phyloP scores from a whole-genome alignment of 805 yeast species.

The Monosporozyma aerobia region DNA sequence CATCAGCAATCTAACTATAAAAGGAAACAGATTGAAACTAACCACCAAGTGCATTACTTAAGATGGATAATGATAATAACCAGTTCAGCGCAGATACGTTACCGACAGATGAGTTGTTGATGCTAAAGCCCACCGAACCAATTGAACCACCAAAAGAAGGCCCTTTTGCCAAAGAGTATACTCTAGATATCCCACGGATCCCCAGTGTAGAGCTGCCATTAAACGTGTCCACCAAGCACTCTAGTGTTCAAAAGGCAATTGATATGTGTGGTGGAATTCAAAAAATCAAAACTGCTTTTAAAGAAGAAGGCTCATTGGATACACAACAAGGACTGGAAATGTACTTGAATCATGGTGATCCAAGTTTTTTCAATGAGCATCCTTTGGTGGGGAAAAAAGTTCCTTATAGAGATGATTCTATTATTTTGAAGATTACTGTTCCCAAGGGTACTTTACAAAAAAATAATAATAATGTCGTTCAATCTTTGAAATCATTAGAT shows the following conservation, averaged over 20 bases:
- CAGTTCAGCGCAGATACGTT: not conserved
- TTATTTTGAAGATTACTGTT: constrained; percentile 48
- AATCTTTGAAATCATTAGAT: constrained; percentile 32
- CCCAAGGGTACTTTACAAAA: constrained; percentile 45
- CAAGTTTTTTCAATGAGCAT: constrained; percentile 39
- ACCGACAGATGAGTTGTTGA: not conserved
- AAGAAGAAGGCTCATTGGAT: constrained; percentile 20
- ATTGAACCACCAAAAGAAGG: constrained; percentile 2
- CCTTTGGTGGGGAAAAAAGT: constrained; percentile 47
- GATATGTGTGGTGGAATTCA: constrained; percentile 58
- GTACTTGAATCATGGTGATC: constrained; percentile 30
- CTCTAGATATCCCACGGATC: constrained; percentile 65
- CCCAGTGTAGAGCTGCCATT: constrained; percentile 75
- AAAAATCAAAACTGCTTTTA: constrained; percentile 28
- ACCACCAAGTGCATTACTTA: not conserved
- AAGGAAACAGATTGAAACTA: too few relatives aligned
- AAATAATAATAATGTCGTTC: constrained; percentile 35
- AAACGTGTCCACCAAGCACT: constrained; percentile 36
- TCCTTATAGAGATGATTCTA: constrained; percentile 43
- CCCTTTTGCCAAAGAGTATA: constrained; percentile 41
- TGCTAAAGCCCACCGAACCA: not conserved
- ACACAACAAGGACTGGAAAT: constrained; percentile 22
- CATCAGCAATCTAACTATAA: too few relatives aligned
- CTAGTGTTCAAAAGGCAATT: constrained; percentile 53
- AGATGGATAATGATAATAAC: not conserved